These are phyloP conservation scores for Rhynchosporium graminicola DNA, from an alignment of 2,329 filamentous ascomycete species.

Conservation along the genomic window DNA sequence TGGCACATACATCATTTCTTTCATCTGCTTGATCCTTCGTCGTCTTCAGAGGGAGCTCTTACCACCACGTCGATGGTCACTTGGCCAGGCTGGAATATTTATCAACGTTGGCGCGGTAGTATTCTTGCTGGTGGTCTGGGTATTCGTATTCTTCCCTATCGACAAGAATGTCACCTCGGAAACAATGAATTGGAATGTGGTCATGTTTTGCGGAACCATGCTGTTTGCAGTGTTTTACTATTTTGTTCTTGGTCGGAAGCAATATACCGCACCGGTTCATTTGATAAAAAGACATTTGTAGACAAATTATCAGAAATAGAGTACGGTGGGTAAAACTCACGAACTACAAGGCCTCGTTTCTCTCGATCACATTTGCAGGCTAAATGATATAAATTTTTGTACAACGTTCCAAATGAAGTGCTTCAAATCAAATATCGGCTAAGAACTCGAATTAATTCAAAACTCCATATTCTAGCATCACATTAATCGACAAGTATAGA, in stretches of 20 bases:
- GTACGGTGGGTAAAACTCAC: too few relatives aligned
- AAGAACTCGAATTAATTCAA: too few relatives aligned
- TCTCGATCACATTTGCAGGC: too few relatives aligned
- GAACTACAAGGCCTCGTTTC: too few relatives aligned
- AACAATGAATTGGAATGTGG: constrained; percentile 48
- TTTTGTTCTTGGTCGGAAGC: constrained; percentile 37
- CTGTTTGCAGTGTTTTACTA: constrained; percentile 35
- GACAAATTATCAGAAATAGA: too few relatives aligned
- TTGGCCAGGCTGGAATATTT: constrained; percentile 45
- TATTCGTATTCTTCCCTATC: constrained; percentile 52
- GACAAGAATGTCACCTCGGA: constrained; percentile 40
- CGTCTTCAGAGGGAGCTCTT: constrained; percentile 37
- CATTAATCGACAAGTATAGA: too few relatives aligned
- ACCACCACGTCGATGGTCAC: constrained; percentile 42
- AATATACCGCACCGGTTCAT: constrained; percentile 35
- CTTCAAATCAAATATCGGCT: too few relatives aligned
- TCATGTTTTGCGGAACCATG: constrained; percentile 26
- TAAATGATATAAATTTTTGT: too few relatives aligned
- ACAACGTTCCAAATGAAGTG: too few relatives aligned
- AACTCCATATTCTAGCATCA: too few relatives aligned
- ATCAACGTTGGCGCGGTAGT: constrained; percentile 46
- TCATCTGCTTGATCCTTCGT: constrained; percentile 46
- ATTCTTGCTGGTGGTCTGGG: constrained; percentile 48
- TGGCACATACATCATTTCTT: constrained; percentile 51
- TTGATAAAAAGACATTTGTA: constrained; percentile 19